These are phyloP conservation scores for Pseudoscleropodium purum DNA, from an alignment of 225 moss, liverwort and hornwort species.

Conservation along the genomic window DNA sequence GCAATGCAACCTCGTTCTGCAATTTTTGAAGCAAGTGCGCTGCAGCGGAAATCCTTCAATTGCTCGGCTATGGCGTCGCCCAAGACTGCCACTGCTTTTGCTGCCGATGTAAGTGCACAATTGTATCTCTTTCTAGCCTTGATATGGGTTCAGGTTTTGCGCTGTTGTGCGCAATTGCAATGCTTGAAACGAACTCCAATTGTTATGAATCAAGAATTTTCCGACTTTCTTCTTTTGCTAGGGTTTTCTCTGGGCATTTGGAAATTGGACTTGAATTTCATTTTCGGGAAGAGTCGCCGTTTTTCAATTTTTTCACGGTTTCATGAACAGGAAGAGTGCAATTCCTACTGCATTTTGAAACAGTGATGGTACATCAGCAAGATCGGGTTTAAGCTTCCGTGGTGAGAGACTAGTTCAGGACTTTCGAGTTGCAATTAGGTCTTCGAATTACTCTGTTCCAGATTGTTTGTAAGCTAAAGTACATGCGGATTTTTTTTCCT, in stretches of 20 bases:
- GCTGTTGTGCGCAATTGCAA: not conserved
- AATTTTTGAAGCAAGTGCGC: not conserved
- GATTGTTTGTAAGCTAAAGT: not conserved
- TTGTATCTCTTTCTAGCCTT: not conserved
- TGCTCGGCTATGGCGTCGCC: slow-evolving; percentile 5
- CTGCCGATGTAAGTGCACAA: not conserved
- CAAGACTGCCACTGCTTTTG: not conserved
- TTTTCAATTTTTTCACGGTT: not conserved
- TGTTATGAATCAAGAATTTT: not conserved
- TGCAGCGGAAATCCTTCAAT: not conserved
- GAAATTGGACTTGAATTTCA: not conserved
- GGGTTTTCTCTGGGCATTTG: not conserved
- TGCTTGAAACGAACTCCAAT: not conserved
- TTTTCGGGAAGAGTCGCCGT: not conserved
- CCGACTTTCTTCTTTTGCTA: not conserved
- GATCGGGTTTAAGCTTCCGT: not conserved
- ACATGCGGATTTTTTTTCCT: not conserved
- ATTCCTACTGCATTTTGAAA: not conserved
- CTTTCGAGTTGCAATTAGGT: not conserved
- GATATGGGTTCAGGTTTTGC: not conserved
- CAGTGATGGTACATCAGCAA: not conserved
- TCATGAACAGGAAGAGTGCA: not conserved
- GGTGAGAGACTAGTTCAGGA: not conserved
- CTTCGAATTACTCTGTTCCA: not conserved
- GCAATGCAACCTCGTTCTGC: not conserved